phyloP scores from a whole-genome alignment of 225 moss, liverwort and hornwort genomes.

The Anthoceros angustus region DNA sequence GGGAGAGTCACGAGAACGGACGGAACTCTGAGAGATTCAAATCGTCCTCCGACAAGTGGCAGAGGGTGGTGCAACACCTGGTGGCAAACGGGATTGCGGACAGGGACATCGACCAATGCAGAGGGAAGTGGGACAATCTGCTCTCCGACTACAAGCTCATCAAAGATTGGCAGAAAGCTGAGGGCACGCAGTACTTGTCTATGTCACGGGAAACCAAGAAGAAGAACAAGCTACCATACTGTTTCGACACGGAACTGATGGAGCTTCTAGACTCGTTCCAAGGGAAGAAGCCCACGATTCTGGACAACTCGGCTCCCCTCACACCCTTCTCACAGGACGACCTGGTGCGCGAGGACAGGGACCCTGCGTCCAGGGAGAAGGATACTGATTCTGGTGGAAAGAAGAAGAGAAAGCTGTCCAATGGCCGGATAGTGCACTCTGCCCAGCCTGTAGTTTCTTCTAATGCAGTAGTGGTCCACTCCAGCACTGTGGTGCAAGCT shows the following conservation, averaged over 20 bases:
- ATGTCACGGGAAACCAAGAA: constrained; percentile 17
- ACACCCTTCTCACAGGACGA: constrained; percentile 6
- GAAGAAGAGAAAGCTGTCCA: background rate
- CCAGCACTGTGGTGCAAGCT: background rate
- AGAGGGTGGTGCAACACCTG: constrained; percentile 10
- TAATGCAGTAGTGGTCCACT: background rate
- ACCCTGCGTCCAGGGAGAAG: constrained; percentile 2
- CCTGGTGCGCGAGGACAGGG: background rate
- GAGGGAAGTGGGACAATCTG: constrained; percentile 20
- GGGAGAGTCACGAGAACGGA: constrained; percentile 13
- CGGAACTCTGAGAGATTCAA: constrained; percentile 8
- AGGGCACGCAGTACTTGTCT: constrained; percentile 8
- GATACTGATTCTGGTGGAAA: background rate
- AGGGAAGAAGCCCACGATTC: constrained; percentile 10
- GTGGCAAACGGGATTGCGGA: constrained; percentile 10
- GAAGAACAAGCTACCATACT: constrained; percentile 13
- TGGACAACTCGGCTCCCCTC: background rate
- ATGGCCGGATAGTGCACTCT: constrained; percentile 1
- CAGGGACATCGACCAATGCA: constrained; percentile 14
- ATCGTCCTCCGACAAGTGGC: constrained; percentile 10
- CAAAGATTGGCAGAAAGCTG: constrained; percentile 14
- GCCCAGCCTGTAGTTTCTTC: background rate
- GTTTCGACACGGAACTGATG: constrained; percentile 15
- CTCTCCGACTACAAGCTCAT: constrained; percentile 14
- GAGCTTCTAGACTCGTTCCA: constrained; percentile 12